Percentiles rank a stretch among this genome's conserved stretches.
Conservation (phyloP, 2,329 filamentous ascomycete genomes). For the Fusarium tuaranense region DNA sequence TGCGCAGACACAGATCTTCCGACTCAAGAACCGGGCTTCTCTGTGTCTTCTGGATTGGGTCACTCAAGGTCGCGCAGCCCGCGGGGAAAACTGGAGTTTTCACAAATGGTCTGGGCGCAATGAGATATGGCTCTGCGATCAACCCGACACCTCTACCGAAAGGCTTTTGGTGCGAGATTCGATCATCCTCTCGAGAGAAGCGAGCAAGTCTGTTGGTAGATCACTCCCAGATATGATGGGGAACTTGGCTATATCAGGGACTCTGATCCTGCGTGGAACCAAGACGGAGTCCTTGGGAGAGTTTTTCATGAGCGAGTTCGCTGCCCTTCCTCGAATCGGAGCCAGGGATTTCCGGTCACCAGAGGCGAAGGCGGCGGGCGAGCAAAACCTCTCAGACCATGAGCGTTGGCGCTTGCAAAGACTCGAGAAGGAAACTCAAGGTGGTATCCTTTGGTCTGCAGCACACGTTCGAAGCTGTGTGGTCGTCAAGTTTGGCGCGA, state of each 20-base stretch:
- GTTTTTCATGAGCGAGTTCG: conserved; percentile 86
- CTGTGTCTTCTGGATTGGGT: conserved; percentile 95
- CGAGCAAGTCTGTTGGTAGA: conserved; percentile 53
- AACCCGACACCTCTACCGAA: conserved; percentile 50
- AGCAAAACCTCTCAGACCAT: conserved; percentile 52
- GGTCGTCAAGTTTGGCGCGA: conserved; percentile 90
- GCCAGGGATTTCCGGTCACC: conserved; percentile 78
- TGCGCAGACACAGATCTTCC: conserved; percentile 85
- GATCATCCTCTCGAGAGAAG: conserved; percentile 75
- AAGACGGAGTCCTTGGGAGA: conserved; percentile 73
- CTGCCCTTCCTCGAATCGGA: conserved; percentile 82
- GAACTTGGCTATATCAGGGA: conserved; percentile 82
- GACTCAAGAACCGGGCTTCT: conserved; percentile 66
- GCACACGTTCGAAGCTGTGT: conserved; percentile 85
- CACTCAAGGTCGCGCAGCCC: conserved; percentile 84
- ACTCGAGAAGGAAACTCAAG: conserved; percentile 67
- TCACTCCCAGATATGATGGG: conserved; percentile 75
- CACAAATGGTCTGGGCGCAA: conserved; percentile 84
- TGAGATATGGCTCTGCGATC: conserved; percentile 76
- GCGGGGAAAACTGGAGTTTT: conserved; percentile 91
- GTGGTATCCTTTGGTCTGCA: conserved; percentile 82
- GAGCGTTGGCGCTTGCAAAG: conserved; percentile 68
- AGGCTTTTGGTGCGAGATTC: conserved; percentile 87
- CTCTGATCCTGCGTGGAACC: conserved; percentile 82
- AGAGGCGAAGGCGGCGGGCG: conserved; percentile 58